Base-by-base conservation (phyloP, 2,329 filamentous ascomycete genomes). In the Cladobotryum mycophilum region DNA sequence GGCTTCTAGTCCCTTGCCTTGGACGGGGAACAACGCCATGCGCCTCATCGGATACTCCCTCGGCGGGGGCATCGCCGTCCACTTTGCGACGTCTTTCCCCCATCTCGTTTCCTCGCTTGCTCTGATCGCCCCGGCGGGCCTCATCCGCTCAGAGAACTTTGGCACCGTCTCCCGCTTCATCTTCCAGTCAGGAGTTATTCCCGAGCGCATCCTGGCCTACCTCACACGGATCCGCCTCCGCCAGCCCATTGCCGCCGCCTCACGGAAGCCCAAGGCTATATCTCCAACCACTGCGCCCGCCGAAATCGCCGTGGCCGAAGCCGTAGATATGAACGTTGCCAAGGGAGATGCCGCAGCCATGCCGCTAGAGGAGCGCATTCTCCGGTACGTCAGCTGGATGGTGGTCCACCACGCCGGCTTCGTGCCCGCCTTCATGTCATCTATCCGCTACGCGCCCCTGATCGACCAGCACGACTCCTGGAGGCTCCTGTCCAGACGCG, bases 21-120 rank as follows among this genome's bases (percentile, higher is more conserved):
- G 86, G 86, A 84, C 80, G 0, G 79, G 81, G 41, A 55, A 63
- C 13, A 60, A 65, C 41, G 76, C 73, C 44, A 82, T 93, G 62
- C 78, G 78, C 44, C 67, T 95, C 17, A 70, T 91, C 12, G 89
- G 89, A 11, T 95, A 93, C 68, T 91, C 86, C 0, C 77, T 95
- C 1, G 89, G 89, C 51, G 89, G 89, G 43, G 88, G 86, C 47
- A 84, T 95, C 49, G 82, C 84, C 4, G 81, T 84, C 5, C 80
- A 84, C 53, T 92, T 95, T 63, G 81, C 88, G 6, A 80, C 80
- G 9, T 78, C 83, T 52, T 90, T 91, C 62, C 86, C 88, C 0
- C 64, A 79, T 44, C 72, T 92, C 50, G 76, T 96, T 13, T 76
- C 78, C 12, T 80, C 78, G 9, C 73, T 96, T 18, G 75, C 93